Conservation (phyloP, 2,329 filamentous ascomycete genomes). For the Aspergillus sp. region DNA sequence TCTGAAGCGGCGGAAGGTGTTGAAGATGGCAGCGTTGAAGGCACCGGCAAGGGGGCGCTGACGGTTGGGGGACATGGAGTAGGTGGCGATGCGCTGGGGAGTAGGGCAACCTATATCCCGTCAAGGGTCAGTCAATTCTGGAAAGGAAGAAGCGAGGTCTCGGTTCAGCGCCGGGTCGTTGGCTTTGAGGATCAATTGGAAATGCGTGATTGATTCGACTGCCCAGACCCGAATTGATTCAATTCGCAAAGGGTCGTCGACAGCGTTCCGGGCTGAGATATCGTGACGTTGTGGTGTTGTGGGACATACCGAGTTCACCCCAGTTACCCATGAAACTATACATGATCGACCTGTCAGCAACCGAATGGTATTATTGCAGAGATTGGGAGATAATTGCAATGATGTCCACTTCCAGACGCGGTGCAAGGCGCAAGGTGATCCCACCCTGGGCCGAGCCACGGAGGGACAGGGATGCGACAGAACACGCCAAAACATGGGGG, state of each 20-base stretch:
- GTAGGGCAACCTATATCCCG: constrained; percentile 32
- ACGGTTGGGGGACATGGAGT: constrained; percentile 80
- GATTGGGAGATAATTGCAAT: too few relatives aligned
- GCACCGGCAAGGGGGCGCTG: constrained; percentile 82
- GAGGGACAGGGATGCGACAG: neutral
- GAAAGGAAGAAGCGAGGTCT: neutral
- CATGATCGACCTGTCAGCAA: constrained; percentile 24
- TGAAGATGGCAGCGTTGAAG: constrained; percentile 84
- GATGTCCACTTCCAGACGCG: too few relatives aligned
- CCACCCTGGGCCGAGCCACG: constrained; percentile 6
- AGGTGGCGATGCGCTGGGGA: constrained; percentile 62
- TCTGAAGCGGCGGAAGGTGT: constrained; percentile 84
- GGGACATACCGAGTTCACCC: constrained; percentile 70
- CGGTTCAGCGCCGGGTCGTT: too few relatives aligned
- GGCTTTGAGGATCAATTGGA: too few relatives aligned
- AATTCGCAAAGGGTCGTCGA: neutral
- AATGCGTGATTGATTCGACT: too few relatives aligned
- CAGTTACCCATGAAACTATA: constrained; percentile 71
- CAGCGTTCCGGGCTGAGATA: neutral
- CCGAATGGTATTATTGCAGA: neutral
- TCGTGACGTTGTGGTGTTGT: neutral
- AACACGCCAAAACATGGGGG: neutral
- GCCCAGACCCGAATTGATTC: too few relatives aligned
- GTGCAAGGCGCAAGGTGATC: neutral
- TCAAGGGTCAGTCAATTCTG: neutral